Base-by-base conservation (phyloP, 192 early-diverging fungal genomes). In the Rhizoclosmatium sp. region DNA sequence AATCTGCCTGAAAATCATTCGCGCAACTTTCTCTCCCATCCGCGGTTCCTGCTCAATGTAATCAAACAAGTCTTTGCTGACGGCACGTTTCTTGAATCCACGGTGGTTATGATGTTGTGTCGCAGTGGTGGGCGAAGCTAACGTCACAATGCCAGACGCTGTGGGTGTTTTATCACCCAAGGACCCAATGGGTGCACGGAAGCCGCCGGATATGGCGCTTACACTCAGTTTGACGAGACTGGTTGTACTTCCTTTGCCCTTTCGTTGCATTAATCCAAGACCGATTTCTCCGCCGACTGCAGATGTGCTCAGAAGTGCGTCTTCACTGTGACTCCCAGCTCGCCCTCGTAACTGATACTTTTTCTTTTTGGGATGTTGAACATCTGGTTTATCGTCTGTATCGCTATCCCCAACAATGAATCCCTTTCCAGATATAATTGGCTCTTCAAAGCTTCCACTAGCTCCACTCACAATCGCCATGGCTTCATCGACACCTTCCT, bases 11-110 rank as follows among this genome's bases (percentile, higher is more conserved):
- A 85, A 88, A 49, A 88, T 85, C 31, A 83, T 47, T 66, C 78
- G 89, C 85, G 78, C 81, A 70, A 82, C 89, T 84, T 2, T 80
- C 76, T 91, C 88, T 82, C 89, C 86, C 9, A 88, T 75, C 45
- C 39, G 59, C 19, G 80, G 79, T 51, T 82, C 78, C 65, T 67
- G 78, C 56, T 86, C 81, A 65, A 88, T 86, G 69, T 68, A 85
- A 39, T 86, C 83, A 48, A 88, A 88, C 40, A 88, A 74, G 78
- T 88, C 87, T 61, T 72, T 58, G 39, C 12, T 58, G 42, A 65
- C 62, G 7, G 62, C 54, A 19, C 62, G 59, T 42, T 47, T 3
- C 10, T 60, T 21, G 41, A 45, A n/a, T 4, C 68, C 51, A 12
- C n/a, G 39, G 3, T 59, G 23, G 5, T 56, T 10, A 59, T 61